Conservation (phyloP, 345 rosid genomes). For the Rhizophora apiculata region DNA sequence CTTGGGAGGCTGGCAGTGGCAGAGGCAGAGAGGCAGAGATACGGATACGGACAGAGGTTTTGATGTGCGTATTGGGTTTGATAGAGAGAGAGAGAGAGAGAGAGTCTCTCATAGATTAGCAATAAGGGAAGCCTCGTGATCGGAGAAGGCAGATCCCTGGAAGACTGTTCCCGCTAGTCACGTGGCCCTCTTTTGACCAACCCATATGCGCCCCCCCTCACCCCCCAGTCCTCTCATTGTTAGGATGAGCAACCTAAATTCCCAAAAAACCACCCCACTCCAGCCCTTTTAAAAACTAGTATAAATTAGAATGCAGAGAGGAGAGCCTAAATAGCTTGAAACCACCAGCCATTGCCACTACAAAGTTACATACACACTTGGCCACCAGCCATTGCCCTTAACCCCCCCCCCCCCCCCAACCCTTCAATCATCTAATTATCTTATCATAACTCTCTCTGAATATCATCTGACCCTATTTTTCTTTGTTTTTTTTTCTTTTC, state of each 20-base stretch:
- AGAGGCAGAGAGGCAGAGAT: constrained; percentile 32
- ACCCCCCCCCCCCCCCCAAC: no score
- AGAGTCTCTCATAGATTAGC: not conserved
- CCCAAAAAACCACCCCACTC: not conserved
- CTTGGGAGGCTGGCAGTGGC: constrained; percentile 59
- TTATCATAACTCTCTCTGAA: no score
- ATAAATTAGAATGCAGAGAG: no score
- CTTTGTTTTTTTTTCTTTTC: not conserved
- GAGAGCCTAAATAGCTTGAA: no score
- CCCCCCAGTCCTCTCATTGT: constrained; percentile 10
- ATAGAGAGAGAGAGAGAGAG: no score
- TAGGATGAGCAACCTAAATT: constrained; percentile 17
- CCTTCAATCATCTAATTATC: no score
- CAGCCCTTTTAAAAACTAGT: not conserved
- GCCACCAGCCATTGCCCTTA: not conserved
- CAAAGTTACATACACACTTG: no score
- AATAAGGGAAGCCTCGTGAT: constrained; percentile 49
- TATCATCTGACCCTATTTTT: not conserved
- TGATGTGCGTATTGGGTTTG: constrained; percentile 6
- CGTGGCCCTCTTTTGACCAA: constrained; percentile 68
- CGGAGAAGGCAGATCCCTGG: constrained; percentile 79
- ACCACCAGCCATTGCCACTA: no score
- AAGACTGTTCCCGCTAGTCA: constrained; percentile 75
- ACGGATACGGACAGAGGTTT: constrained; percentile 37
- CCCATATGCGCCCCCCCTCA: constrained; percentile 11